These are phyloP conservation scores for Aspergillus melleus DNA, from an alignment of 2,329 filamentous ascomycete species.

Conservation along the genomic window DNA sequence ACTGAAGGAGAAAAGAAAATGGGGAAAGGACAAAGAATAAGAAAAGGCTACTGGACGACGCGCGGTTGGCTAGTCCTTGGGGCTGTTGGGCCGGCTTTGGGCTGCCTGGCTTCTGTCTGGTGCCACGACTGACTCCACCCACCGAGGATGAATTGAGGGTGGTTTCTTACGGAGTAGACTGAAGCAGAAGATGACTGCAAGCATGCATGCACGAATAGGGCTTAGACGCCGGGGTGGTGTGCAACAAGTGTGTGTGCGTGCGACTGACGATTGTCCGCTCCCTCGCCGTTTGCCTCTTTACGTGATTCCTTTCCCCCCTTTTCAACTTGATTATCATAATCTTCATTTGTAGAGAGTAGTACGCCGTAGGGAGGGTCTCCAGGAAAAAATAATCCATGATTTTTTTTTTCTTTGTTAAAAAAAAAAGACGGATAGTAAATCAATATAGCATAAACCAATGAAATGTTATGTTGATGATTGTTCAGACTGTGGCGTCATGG, in stretches of 20 bases:
- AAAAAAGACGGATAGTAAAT: neutral
- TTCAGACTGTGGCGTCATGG: neutral
- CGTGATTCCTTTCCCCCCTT: neutral
- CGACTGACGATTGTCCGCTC: neutral
- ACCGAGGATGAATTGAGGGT: slow-evolving; percentile 21
- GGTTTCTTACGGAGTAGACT: neutral
- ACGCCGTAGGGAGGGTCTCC: too few relatives aligned
- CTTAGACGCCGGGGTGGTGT: slow-evolving; percentile 18
- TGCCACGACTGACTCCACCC: slow-evolving; percentile 43
- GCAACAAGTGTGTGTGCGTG: neutral
- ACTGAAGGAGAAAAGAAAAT: neutral
- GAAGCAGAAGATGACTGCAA: slow-evolving; percentile 25
- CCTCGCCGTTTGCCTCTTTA: slow-evolving; percentile 17
- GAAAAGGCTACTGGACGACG: slow-evolving; percentile 12
- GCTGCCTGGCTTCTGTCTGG: slow-evolving; percentile 36
- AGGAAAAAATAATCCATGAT: too few relatives aligned
- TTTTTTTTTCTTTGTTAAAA: too few relatives aligned
- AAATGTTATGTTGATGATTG: too few relatives aligned
- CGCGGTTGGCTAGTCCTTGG: slow-evolving; percentile 16
- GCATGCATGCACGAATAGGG: slow-evolving; percentile 33
- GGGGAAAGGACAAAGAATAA: neutral
- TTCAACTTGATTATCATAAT: too few relatives aligned
- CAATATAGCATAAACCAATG: neutral
- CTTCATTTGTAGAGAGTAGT: too few relatives aligned
- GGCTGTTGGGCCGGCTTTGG: slow-evolving; percentile 41